Base-by-base conservation (phyloP, 306 rosid genomes). In the Lathyrus tuberosus region DNA sequence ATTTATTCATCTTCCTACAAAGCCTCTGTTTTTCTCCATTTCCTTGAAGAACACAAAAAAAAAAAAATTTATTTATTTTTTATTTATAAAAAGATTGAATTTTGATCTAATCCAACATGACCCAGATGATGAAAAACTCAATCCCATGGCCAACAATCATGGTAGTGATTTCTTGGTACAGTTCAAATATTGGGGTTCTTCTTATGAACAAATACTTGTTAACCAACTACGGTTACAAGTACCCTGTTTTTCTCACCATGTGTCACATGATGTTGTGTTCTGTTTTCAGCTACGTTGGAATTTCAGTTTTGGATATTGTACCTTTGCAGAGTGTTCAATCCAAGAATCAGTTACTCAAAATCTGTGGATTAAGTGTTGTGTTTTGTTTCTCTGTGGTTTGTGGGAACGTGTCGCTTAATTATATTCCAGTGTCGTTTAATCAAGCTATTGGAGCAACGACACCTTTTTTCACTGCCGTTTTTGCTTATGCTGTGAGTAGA, bases 391-490 rank as follows among this genome's bases (percentile, higher is more conserved):
- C 83, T 0, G 81, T 82, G 13, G 83, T 82, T 26, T 82, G 83
- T n/a, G 86, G 83, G 5, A 82, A 82, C 31, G 20, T 78, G 40
- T 82, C 85, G 8, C 75, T 82, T 0, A 71, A 60, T 41, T 82
- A 70, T 42, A 78, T 82, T 4, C 81, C 86, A 0, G 86, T 82
- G 70, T 78, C 86, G 54, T 82, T 82, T 66, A 82, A 82, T 28
- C 86, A 82, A 33, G 83, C 86, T 5, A 54, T 82, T 16, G 83
- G 83, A 1, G 81, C 85, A 28, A 82, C 85, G 6, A 82, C 83
- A 0, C 82, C 85, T 0, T 74, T 82, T 72, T 78, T 82, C 56
- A 82, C 83, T 5, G 86, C 83, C 31, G 35, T 78, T 75, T 82
- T 79, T 33, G 86, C 86, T 3, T 78, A 75, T 58, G 8, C 52